phyloP scores from a whole-genome alignment of 169 alveolate species.

The Cryptosporidium andersoni region DNA sequence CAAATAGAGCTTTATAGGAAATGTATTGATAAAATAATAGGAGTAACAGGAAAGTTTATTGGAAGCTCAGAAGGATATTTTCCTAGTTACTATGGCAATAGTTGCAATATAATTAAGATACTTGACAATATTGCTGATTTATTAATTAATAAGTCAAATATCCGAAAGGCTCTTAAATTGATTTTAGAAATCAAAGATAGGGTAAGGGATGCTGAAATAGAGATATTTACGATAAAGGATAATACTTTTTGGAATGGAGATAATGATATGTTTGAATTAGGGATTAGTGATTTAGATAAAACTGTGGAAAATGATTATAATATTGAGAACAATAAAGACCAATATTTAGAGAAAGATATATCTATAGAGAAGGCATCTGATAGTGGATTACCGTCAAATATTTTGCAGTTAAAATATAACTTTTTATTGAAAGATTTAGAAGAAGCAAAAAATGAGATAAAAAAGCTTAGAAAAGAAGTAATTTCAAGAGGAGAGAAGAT shows the following conservation, averaged over 20 bases:
- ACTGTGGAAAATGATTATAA: neutral
- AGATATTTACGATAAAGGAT: conserved; percentile 16
- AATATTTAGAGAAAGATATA: neutral
- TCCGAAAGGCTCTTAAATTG: conserved; percentile 22
- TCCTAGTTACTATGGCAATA: neutral
- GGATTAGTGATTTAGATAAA: neutral
- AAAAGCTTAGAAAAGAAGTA: conserved; percentile 34
- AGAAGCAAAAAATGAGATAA: conserved; percentile 43
- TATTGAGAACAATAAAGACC: neutral
- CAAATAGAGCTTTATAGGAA: conserved; percentile 21
- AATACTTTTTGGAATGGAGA: conserved; percentile 1
- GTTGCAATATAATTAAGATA: conserved; percentile 18
- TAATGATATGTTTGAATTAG: neutral
- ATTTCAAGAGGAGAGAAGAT: conserved; percentile 29
- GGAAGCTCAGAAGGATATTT: neutral
- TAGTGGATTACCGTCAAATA: neutral
- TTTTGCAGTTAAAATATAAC: conserved; percentile 2
- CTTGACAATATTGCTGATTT: conserved; percentile 16
- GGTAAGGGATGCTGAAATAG: conserved; percentile 18
- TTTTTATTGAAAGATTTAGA: conserved; percentile 4
- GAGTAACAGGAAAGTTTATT: conserved; percentile 13
- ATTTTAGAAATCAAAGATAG: conserved; percentile 8
- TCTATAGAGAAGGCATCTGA: neutral
- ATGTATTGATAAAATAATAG: neutral
- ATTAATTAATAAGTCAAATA: conserved; percentile 2